Conservation (phyloP, 208 protist genomes). For the Zelonia costaricensis region DNA sequence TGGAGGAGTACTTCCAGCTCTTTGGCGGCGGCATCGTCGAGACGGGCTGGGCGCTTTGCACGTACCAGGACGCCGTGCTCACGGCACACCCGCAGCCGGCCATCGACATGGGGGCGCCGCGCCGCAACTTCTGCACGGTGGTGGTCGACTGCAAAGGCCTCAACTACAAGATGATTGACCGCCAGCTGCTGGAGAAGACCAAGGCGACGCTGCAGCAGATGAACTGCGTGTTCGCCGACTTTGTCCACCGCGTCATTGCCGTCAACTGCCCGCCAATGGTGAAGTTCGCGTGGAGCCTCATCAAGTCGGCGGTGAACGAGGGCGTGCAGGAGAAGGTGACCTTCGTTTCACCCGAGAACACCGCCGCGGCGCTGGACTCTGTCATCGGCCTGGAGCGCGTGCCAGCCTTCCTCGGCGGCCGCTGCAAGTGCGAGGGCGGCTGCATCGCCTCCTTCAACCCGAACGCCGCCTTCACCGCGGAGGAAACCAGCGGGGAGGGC, state of each 20-base stretch:
- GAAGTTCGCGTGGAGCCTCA: slow-evolving; percentile 56
- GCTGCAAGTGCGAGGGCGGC: slow-evolving; percentile 51
- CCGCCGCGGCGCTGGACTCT: slow-evolving; percentile 37
- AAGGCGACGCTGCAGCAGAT: slow-evolving; percentile 39
- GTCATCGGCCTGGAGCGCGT: slow-evolving; percentile 54
- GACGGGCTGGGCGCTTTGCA: slow-evolving; percentile 39
- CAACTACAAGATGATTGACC: slow-evolving; percentile 65
- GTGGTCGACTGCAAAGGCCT: slow-evolving; percentile 57
- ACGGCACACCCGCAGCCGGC: slow-evolving; percentile 28
- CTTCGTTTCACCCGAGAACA: slow-evolving; percentile 51
- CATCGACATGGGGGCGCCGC: slow-evolving; percentile 31
- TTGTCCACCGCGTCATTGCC: slow-evolving; percentile 55
- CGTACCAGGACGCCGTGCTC: slow-evolving; percentile 43
- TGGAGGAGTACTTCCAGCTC: slow-evolving; percentile 35
- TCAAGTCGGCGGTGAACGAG: slow-evolving; percentile 49
- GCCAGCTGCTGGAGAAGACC: slow-evolving; percentile 54
- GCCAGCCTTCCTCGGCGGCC: slow-evolving; percentile 59
- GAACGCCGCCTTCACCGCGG: slow-evolving; percentile 13
- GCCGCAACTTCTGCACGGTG: slow-evolving; percentile 45
- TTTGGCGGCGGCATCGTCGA: slow-evolving; percentile 36
- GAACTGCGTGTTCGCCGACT: slow-evolving; percentile 52
- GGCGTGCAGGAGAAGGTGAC: slow-evolving; percentile 52
- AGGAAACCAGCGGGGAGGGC: slow-evolving; percentile 33
- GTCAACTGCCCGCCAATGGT: slow-evolving; percentile 73
- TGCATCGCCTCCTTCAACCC: slow-evolving; percentile 56